These are phyloP conservation scores for Chionographis japonica DNA, from an alignment of 106 monocot species.

Conservation along the genomic window DNA sequence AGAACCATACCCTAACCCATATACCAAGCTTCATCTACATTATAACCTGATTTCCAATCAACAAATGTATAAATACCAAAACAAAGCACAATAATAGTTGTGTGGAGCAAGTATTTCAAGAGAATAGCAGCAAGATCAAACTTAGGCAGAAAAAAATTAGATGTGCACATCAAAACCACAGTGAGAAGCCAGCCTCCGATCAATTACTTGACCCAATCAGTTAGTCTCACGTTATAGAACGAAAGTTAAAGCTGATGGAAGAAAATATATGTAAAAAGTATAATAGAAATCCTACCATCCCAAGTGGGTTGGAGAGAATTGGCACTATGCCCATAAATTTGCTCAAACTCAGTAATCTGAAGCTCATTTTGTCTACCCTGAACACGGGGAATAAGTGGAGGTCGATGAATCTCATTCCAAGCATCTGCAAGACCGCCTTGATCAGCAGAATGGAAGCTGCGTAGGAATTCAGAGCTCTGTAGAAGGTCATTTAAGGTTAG, in stretches of 20 bases:
- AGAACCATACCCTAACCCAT: too few species aligned
- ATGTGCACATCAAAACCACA: too few species aligned
- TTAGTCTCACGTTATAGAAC: background rate
- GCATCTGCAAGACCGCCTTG: slow-evolving; percentile 48
- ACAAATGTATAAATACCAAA: too few species aligned
- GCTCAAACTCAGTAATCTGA: slow-evolving; percentile 45
- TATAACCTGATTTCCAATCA: too few species aligned
- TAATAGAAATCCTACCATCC: slow-evolving; percentile 37
- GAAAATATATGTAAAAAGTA: background rate
- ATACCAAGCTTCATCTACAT: too few species aligned
- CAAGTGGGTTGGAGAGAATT: slow-evolving; percentile 25
- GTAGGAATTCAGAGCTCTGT: slow-evolving; percentile 52
- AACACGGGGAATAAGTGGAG: slow-evolving; percentile 27
- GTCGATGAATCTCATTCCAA: slow-evolving; percentile 47
- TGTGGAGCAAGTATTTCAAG: too few species aligned
- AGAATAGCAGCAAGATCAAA: too few species aligned
- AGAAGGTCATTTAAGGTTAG: slow-evolving; percentile 7
- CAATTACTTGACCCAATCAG: too few species aligned
- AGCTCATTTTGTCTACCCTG: slow-evolving; percentile 34
- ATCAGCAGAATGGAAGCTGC: slow-evolving; percentile 34
- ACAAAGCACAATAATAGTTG: too few species aligned
- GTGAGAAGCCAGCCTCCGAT: too few species aligned
- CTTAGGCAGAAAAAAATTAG: too few species aligned
- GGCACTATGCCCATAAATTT: slow-evolving; percentile 37
- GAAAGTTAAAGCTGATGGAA: background rate